Percentiles rank a stretch among this genome's conserved stretches.
These are phyloP conservation scores for Thelonectria rubi DNA, from an alignment of 2,329 filamentous ascomycete species.

Conservation along the genomic window DNA sequence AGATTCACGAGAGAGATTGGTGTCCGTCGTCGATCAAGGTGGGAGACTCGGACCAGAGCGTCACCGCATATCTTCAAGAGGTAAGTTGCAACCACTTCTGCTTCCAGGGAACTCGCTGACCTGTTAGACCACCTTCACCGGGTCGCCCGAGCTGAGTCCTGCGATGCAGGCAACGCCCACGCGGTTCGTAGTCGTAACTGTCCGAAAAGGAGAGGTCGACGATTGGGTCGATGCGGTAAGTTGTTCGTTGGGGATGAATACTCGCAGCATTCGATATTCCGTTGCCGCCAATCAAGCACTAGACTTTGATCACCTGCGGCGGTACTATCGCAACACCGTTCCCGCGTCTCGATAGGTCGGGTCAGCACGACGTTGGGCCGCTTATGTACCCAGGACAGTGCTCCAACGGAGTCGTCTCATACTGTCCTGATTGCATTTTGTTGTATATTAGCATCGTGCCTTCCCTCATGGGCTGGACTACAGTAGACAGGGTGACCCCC, in stretches of 20 bases:
- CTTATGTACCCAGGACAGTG: too few species aligned
- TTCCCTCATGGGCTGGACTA: neutral
- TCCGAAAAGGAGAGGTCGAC: slow-evolving; percentile 16
- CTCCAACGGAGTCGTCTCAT: too few species aligned
- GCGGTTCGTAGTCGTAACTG: slow-evolving; percentile 20
- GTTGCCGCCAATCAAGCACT: slow-evolving; percentile 7
- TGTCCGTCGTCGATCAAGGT: slow-evolving; percentile 21
- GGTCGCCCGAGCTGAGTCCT: slow-evolving; percentile 18
- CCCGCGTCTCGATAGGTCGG: neutral
- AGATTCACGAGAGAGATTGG: slow-evolving; percentile 15
- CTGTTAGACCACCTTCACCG: slow-evolving; percentile 16
- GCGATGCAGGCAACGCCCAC: slow-evolving; percentile 15
- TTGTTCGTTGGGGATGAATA: slow-evolving; percentile 19
- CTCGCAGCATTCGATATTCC: slow-evolving; percentile 13
- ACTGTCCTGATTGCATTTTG: too few species aligned
- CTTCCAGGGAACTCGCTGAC: neutral
- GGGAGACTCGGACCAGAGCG: slow-evolving; percentile 11
- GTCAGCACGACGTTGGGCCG: slow-evolving; percentile 27
- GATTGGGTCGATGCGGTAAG: slow-evolving; percentile 24
- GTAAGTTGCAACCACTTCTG: neutral
- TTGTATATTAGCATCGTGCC: too few species aligned
- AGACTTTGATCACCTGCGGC: slow-evolving; percentile 7
- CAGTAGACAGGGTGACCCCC: neutral
- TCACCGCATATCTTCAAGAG: slow-evolving; percentile 25
- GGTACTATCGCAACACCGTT: slow-evolving; percentile 8